A percentile compares a stretch with the other conserved stretches of the same genome.
Conservation (phyloP, 441 rosid species). For the Syzygium syzygioides region DNA sequence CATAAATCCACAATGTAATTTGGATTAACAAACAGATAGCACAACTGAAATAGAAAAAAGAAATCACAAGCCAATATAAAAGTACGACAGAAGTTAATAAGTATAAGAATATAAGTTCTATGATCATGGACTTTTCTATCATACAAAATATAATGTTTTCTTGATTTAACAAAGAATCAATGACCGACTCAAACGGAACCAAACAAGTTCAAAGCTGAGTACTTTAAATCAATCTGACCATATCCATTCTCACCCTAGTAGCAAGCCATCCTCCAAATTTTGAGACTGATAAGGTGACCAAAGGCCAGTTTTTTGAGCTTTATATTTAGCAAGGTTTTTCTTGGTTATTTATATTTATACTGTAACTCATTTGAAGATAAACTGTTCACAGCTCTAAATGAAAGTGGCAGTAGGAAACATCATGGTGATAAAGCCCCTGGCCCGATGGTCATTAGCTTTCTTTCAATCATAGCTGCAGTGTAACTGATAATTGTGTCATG, state of each 20-base stretch:
- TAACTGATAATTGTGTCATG: neutral
- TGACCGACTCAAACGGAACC: rapidly evolving
- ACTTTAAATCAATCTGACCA: neutral
- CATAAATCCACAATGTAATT: neutral
- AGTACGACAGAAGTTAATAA: neutral
- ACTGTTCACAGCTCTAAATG: neutral
- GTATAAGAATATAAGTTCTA: neutral
- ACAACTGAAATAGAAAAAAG: neutral
- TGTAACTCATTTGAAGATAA: neutral
- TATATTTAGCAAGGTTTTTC: neutral
- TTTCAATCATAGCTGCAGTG: neutral
- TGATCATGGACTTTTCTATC: neutral
- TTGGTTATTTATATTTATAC: neutral
- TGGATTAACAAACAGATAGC: neutral
- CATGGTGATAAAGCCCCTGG: neutral
- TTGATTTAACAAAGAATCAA: neutral
- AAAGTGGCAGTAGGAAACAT: neutral
- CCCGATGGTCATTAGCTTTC: neutral
- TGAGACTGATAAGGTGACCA: neutral
- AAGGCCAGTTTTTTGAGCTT: neutral
- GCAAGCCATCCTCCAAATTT: neutral
- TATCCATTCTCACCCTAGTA: neutral
- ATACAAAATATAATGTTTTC: neutral
- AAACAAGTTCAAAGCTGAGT: neutral
- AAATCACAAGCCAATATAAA: neutral